Evolutionary conservation across 2,329 filamentous ascomycete species (phyloP).

Genomic region (Arthrocladium fulminans): DNA sequence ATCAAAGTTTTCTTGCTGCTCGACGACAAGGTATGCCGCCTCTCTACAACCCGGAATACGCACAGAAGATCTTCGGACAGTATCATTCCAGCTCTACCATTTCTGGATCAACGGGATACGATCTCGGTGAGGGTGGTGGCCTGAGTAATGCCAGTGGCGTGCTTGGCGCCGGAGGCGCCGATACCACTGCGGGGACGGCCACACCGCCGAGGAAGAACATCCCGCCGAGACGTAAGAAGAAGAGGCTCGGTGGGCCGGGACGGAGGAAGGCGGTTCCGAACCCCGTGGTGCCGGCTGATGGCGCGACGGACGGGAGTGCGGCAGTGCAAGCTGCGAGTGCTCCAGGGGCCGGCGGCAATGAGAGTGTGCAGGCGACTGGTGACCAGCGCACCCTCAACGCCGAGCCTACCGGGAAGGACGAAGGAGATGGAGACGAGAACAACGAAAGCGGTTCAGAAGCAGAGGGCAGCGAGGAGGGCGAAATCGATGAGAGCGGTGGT

Average conservation of each 20-base stretch:
- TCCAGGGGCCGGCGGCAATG: constrained; percentile 1
- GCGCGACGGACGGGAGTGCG: not conserved
- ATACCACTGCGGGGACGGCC: constrained; percentile 8
- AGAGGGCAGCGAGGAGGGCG: constrained; percentile 23
- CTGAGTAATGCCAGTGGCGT: constrained; percentile 15
- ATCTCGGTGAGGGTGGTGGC: constrained; percentile 19
- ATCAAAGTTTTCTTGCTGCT: constrained; percentile 55
- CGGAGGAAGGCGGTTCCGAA: constrained; percentile 11
- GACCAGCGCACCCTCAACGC: not conserved
- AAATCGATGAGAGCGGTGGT: constrained; percentile 17
- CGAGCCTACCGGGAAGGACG: constrained; percentile 4
- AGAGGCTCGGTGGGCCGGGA: constrained; percentile 22
- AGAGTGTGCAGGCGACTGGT: not conserved
- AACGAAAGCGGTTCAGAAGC: constrained; percentile 13
- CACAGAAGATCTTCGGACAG: constrained; percentile 18
- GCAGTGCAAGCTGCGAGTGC: not conserved
- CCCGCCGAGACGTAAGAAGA: constrained; percentile 22
- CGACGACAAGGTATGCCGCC: constrained; percentile 51
- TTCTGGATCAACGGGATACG: constrained; percentile 12
- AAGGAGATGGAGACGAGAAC: constrained; percentile 11
- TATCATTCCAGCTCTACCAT: constrained; percentile 2
- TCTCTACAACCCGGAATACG: constrained; percentile 31
- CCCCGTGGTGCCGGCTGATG: constrained; percentile 1
- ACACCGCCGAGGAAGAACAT: constrained; percentile 19
- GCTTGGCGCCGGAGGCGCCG: not conserved